A percentile compares a stretch with the other conserved stretches of the same genome.
Evolutionary conservation across 1,284 basidiomycete genomes (phyloP).

Genomic region (Xerocomus amazonicus): DNA sequence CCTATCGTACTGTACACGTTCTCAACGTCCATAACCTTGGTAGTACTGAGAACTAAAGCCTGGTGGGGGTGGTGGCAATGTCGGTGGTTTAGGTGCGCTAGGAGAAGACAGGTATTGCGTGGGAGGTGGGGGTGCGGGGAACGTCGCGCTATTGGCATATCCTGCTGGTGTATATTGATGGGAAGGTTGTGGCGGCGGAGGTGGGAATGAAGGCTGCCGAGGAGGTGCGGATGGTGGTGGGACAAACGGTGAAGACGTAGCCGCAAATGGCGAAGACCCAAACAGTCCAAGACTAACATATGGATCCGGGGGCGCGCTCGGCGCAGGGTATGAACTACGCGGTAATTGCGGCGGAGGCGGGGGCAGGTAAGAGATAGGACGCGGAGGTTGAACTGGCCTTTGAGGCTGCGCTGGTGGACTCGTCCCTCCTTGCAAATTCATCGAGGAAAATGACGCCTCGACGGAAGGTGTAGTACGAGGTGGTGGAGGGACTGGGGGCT

Average conservation of each 20-base stretch:
- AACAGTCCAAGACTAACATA: conserved; percentile 53
- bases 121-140: conserved; percentile 33
- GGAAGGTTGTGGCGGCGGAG: conserved; percentile 31
- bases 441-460: conserved; percentile 50
- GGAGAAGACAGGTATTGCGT: conserved; percentile 23
- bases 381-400: conserved; percentile 35
- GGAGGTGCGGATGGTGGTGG: conserved; percentile 24
- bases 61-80: conserved; percentile 33
- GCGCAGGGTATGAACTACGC: conserved; percentile 33
- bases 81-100: conserved; percentile 13
- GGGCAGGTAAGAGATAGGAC: conserved; percentile 30
- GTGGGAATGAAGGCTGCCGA: conserved; percentile 23
- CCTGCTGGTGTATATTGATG: conserved; percentile 25
- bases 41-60: conserved; percentile 20
- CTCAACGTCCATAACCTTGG: conserved; percentile 27
- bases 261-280: conserved; percentile 21
- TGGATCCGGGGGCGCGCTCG: conserved; percentile 42
- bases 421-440: conserved; percentile 37
- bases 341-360: conserved; percentile 39
- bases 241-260: conserved; percentile 13
- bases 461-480: conserved; percentile 41
- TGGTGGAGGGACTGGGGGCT: conserved; percentile 48
- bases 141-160: conserved; percentile 22
- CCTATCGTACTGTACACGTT: background rate
- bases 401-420: conserved; percentile 27